Evolutionary conservation across 2,329 filamentous ascomycete genomes (phyloP).

Genomic region (Penicillium sp.): DNA sequence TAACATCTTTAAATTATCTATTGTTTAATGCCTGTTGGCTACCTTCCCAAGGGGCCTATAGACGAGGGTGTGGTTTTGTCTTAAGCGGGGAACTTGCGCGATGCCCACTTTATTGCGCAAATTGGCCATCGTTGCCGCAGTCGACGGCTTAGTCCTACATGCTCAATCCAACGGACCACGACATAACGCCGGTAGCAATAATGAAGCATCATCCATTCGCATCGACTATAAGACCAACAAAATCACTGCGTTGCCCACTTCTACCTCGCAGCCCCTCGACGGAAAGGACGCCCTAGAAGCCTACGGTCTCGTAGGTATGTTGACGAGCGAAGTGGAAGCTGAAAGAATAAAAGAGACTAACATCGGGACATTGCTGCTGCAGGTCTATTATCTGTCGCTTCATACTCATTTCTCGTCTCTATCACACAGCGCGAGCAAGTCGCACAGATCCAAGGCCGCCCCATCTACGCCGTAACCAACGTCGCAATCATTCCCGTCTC

Average conservation of each 20-base stretch:
- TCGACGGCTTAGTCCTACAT: constrained; percentile 80
- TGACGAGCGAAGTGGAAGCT: background rate
- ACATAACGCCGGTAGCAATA: constrained; percentile 48
- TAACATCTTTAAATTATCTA: background rate
- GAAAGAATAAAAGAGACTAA: background rate
- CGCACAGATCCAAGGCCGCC: constrained; percentile 76
- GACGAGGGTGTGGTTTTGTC: constrained; percentile 1
- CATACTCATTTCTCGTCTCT: constrained; percentile 77
- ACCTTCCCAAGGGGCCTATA: background rate
- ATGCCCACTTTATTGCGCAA: constrained; percentile 82
- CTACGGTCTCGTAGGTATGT: constrained; percentile 58
- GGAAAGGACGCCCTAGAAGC: constrained; percentile 45
- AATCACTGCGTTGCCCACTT: constrained; percentile 48
- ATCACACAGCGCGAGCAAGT: constrained; percentile 86
- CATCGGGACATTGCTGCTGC: background rate
- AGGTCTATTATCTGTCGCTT: constrained; percentile 84
- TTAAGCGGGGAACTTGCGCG: constrained; percentile 4
- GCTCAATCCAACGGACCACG: constrained; percentile 52
- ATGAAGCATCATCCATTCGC: constrained; percentile 58
- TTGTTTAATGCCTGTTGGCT: background rate
- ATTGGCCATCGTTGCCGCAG: constrained; percentile 73
- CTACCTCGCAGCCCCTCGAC: constrained; percentile 24
- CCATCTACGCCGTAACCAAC: constrained; percentile 83
- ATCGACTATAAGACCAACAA: constrained; percentile 66
- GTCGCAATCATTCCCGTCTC: constrained; percentile 86